Evolutionary conservation across 768 basidiomycete genomes (phyloP).

Genomic region (Sarcodon sp.): DNA sequence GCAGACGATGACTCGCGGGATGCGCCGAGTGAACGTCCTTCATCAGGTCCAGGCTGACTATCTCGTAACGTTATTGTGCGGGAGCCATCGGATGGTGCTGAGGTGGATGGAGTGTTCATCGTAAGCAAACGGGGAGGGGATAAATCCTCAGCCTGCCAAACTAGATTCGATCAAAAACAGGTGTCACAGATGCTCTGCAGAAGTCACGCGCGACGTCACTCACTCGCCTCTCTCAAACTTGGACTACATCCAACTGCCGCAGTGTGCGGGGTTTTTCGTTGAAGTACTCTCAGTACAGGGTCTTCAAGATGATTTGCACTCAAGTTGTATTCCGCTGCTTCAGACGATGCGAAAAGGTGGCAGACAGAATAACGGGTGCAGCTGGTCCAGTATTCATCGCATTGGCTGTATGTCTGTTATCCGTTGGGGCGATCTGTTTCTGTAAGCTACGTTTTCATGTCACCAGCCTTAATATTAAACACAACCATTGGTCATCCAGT

Average conservation of each 20-base stretch:
- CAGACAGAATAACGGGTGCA: constrained; percentile 74
- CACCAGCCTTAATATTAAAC: neutral
- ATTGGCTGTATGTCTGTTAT: constrained; percentile 65
- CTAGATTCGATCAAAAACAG: neutral
- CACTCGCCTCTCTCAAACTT: neutral
- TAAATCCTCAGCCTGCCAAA: constrained; percentile 2
- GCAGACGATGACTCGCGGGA: constrained; percentile 8
- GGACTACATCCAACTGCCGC: neutral
- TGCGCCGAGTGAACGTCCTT: constrained; percentile 5
- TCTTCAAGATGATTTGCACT: constrained; percentile 11
- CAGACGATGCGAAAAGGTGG: constrained; percentile 55
- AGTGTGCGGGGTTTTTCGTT: neutral
- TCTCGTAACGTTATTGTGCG: constrained; percentile 21
- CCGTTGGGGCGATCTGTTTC: constrained; percentile 60
- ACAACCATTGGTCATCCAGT: constrained; percentile 31
- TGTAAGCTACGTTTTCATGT: constrained; percentile 33
- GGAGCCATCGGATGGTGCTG: constrained; percentile 18
- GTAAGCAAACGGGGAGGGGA: neutral
- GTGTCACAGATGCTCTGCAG: neutral
- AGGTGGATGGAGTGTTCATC: constrained; percentile 6
- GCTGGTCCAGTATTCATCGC: constrained; percentile 86
- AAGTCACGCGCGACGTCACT: neutral
- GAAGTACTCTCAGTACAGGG: neutral
- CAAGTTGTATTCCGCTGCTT: constrained; percentile 43
- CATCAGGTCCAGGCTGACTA: constrained; percentile 20